phyloP scores from a whole-genome alignment of 495 filamentous ascomycete species.

The Letharia lupina region DNA sequence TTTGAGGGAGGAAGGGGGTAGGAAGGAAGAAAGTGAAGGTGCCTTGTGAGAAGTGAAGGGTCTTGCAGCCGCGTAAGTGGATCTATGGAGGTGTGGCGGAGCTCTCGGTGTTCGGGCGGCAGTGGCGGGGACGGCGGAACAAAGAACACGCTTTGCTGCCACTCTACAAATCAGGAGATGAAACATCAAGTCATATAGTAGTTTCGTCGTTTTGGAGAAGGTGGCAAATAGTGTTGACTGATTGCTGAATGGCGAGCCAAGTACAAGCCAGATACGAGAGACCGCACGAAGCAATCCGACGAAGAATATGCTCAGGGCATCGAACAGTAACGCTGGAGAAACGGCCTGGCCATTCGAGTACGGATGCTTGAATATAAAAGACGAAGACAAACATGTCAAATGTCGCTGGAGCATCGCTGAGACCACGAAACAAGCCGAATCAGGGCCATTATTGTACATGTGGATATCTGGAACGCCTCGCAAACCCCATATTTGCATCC shows the following conservation, averaged over 20 bases:
- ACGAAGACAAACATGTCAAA: background rate
- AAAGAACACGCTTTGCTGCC: background rate
- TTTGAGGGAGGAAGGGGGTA: background rate
- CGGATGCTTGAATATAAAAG: background rate
- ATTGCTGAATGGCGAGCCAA: background rate
- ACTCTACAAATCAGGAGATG: no score
- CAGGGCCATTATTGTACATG: slow-evolving; percentile 2
- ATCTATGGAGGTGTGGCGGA: background rate
- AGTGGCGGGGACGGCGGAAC: background rate
- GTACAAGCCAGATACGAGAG: background rate
- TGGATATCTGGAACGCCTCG: slow-evolving; percentile 15
- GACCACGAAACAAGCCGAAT: slow-evolving; percentile 5
- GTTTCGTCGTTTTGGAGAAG: no score
- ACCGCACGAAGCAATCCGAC: background rate
- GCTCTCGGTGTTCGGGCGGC: background rate
- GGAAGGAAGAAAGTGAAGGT: background rate
- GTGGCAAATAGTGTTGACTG: no score
- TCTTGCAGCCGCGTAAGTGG: slow-evolving; percentile 10
- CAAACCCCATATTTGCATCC: background rate
- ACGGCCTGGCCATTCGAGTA: background rate
- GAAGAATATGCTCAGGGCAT: background rate
- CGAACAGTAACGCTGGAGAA: background rate
- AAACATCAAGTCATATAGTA: no score
- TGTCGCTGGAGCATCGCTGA: slow-evolving; percentile 2
- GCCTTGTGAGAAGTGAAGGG: background rate